A percentile compares a stretch with the other conserved stretches of the same genome.
Evolutionary conservation across 2,329 filamentous ascomycete species (phyloP).

Genomic region (Lachnellula occidentalis): DNA sequence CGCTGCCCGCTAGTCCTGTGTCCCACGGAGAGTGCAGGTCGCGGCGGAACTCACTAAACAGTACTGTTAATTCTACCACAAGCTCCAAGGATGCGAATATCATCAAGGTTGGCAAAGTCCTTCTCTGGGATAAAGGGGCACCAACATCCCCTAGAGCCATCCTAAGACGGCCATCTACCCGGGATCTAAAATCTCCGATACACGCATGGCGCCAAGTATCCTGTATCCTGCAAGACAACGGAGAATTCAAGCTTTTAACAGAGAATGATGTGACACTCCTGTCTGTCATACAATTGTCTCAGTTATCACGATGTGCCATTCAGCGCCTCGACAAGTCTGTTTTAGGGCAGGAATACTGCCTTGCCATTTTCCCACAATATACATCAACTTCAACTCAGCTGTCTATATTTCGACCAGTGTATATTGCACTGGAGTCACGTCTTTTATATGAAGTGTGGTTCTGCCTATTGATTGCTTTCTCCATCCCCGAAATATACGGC

Average conservation of each 20-base stretch:
- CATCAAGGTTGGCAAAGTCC: constrained; percentile 90
- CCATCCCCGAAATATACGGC: constrained; percentile 82
- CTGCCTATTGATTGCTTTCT: constrained; percentile 83
- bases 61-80: constrained; percentile 42
- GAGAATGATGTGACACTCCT: constrained; percentile 79
- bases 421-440: constrained; percentile 78
- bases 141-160: constrained; percentile 48
- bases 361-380: constrained; percentile 94
- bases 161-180: constrained; percentile 46
- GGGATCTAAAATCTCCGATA: constrained; percentile 47
- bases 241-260: constrained; percentile 83
- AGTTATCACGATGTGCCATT: constrained; percentile 82
- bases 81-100: constrained; percentile 74
- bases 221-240: constrained; percentile 90
- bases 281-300: constrained; percentile 78
- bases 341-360: constrained; percentile 85
- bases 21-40: constrained; percentile 22
- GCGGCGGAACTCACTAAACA: constrained; percentile 38
- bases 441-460: constrained; percentile 98
- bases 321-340: constrained; percentile 89
- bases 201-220: constrained; percentile 78
- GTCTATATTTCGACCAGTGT: constrained; percentile 79
- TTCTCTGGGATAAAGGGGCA: constrained; percentile 79
- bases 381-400: constrained; percentile 66
- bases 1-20: constrained; percentile 16